These are phyloP conservation scores for Penicillium paradoxum DNA, from an alignment of 495 filamentous ascomycete species.

Conservation along the genomic window DNA sequence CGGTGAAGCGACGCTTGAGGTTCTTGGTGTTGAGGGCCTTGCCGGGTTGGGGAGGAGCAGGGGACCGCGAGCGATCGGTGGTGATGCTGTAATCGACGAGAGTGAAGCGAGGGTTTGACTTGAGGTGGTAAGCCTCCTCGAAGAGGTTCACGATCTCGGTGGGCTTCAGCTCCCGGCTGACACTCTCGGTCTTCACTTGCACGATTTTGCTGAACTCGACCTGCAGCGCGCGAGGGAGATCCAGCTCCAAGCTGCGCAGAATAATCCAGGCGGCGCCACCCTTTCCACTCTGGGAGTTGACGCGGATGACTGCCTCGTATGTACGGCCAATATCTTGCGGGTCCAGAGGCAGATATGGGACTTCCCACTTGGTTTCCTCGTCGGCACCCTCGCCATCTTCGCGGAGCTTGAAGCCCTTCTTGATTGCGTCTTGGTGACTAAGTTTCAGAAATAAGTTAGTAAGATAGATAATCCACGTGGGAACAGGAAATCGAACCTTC, in stretches of 20 bases:
- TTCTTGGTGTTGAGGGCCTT: slow-evolving; percentile 70
- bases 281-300: slow-evolving; percentile 95
- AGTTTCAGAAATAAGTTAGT: slow-evolving; percentile 47
- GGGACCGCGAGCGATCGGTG: slow-evolving; percentile 74
- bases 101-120: slow-evolving; percentile 72
- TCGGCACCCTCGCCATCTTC: slow-evolving; percentile 53
- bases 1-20: slow-evolving; percentile 78
- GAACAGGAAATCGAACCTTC: slow-evolving; percentile 6
- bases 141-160: slow-evolving; percentile 84
- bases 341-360: slow-evolving; percentile 93
- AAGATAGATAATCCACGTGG: slow-evolving; percentile 49
- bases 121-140: slow-evolving; percentile 78
- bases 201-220: slow-evolving; percentile 87
- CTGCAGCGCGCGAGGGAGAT: slow-evolving; percentile 88
- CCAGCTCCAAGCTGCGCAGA: slow-evolving; percentile 79
- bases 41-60: slow-evolving; percentile 61
- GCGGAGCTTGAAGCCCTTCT: slow-evolving; percentile 84
- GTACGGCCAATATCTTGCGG: slow-evolving; percentile 91
- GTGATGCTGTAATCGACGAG: slow-evolving; percentile 91
- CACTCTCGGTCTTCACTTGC: slow-evolving; percentile 66
- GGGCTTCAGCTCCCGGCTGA: slow-evolving; percentile 77
- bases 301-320: slow-evolving; percentile 95
- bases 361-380: slow-evolving; percentile 56
- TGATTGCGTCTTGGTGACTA: slow-evolving; percentile 95
- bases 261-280: slow-evolving; percentile 95